Percentiles rank a stretch among this genome's conserved stretches.
Evolutionary conservation across 257 asterid species (phyloP).

Genomic region (Catharanthus roseus): DNA sequence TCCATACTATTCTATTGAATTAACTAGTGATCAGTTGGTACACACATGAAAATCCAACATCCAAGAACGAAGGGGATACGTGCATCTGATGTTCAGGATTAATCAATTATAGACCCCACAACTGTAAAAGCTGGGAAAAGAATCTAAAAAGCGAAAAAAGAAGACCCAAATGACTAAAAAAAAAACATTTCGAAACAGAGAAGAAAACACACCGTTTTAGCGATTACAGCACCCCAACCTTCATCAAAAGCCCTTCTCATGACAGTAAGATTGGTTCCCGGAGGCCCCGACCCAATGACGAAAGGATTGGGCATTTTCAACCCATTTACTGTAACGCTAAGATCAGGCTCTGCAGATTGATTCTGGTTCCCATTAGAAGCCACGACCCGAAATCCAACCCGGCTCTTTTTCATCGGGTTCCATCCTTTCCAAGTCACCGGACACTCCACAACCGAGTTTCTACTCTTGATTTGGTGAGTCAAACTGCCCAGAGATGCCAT

Average conservation of each 20-base stretch:
- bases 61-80: background rate
- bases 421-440: slow-evolving; percentile 26
- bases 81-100: background rate
- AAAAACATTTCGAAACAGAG: background rate
- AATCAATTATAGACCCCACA: background rate
- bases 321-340: slow-evolving; percentile 84
- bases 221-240: slow-evolving; percentile 99
- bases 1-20: too few species aligned
- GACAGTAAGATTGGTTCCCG: slow-evolving; percentile 89
- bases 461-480: slow-evolving; percentile 18
- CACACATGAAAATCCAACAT: background rate
- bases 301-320: slow-evolving; percentile 92
- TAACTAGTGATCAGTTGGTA: background rate
- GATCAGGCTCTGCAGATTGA: slow-evolving; percentile 65
- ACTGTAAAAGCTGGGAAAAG: background rate
- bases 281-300: slow-evolving; percentile 98
- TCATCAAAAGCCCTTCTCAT: slow-evolving; percentile 96
- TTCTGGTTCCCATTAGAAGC: slow-evolving; percentile 26
- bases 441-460: slow-evolving; percentile 27
- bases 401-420: slow-evolving; percentile 10
- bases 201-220: slow-evolving; percentile 64
- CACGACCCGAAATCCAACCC: slow-evolving; percentile 47
- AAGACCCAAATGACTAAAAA: background rate
- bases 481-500: slow-evolving; percentile 26
- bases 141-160: background rate